Evolutionary conservation across 73 alveolate species (phyloP), one percentile per base, ranked within the genome.

Genomic region (Loxodes magnus): DNA sequence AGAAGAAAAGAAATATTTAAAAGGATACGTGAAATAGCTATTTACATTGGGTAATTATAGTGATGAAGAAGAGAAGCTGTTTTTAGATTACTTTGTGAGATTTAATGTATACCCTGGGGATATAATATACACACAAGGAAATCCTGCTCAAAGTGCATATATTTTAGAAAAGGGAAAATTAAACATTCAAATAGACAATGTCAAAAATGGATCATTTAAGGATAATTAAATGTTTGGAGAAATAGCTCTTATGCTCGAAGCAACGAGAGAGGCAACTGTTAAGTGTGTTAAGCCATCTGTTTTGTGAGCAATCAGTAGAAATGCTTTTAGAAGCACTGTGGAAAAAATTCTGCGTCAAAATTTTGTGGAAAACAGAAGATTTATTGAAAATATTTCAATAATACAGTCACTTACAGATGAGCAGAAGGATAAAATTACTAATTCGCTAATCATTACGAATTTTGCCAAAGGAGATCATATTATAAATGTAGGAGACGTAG

Each of bases 401-500:
- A 17, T 39, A 23, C 24, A 30, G n/a, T 4, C 15, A 35, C 15
- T 0, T 26, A 53, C 15, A 27, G 43, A 28, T 22, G 17, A 19
- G 2, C 46, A 56, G 43, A 9, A 22, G 35, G 26, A 28, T 48
- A 20, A 38, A 53, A 59, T 17, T 41, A 54, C 24, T 30, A 27
- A 35, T 43, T 35, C 46, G 4, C 10, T 4, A n/a, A 23, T 4
- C 70, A 59, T 28, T 24, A 59, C 0, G 83, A 69, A 50, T 71
- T 31, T 9, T 23, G 41, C 35, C 30, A 19, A 57, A 4, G 79
- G 79, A 10, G 71, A 65, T 6, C 15, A 28, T 2, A 65, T 65
- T 12, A 71, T 65, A 9, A 65, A 65, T 24, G 79, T 53, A 65
- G 79, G 79, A 6, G 79, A 65, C 55, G 24, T 46, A 21, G 79